These are phyloP conservation scores for Sarocladium kiliense DNA, from an alignment of 2,329 filamentous ascomycete species.

Conservation along the genomic window DNA sequence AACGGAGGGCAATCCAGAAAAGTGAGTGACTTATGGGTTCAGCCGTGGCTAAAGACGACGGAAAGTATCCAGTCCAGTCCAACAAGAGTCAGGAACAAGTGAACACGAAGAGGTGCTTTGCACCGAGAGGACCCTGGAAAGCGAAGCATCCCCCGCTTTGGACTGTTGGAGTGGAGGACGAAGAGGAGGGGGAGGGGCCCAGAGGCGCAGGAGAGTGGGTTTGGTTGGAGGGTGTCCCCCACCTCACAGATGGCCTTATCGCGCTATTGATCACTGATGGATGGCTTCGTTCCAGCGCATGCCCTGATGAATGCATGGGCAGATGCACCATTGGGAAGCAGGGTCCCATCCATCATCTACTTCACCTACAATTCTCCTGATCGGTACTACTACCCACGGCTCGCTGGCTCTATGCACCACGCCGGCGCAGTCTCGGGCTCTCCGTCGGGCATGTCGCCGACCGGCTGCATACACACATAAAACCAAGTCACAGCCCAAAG, in stretches of 20 bases:
- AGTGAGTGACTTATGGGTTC: background rate
- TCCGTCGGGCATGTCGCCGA: background rate
- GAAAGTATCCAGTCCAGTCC: background rate
- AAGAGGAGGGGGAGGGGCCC: background rate
- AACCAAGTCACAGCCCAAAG: too few species aligned
- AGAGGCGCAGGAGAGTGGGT: background rate
- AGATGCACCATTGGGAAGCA: too few species aligned
- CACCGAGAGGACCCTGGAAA: background rate
- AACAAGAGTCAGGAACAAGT: background rate
- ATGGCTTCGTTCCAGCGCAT: background rate
- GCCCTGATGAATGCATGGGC: too few species aligned
- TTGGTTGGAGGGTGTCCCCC: background rate
- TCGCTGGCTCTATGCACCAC: too few species aligned
- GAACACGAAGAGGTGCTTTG: background rate
- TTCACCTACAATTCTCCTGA: too few species aligned
- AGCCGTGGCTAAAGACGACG: background rate
- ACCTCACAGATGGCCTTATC: background rate
- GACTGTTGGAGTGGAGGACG: background rate
- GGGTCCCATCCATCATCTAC: too few species aligned
- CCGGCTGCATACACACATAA: background rate
- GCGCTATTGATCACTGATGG: background rate
- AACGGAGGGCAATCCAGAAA: background rate
- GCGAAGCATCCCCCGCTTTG: background rate
- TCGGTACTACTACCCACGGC: too few species aligned
- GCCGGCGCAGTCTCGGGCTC: background rate